phyloP scores from a whole-genome alignment of 306 rosid species.

The Castanea sativa region DNA sequence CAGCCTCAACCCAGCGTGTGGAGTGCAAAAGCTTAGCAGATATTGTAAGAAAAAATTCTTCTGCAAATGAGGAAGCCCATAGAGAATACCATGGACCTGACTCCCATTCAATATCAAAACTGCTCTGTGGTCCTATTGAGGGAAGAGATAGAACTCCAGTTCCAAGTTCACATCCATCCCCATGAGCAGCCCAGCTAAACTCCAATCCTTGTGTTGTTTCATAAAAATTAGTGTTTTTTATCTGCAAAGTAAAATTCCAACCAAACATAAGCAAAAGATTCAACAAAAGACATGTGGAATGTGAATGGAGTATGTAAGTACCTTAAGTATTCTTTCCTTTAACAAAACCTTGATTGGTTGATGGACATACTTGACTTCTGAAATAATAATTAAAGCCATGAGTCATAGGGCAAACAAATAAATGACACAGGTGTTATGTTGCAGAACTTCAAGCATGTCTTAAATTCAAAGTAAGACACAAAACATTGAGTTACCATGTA shows the following conservation, averaged over 20 bases:
- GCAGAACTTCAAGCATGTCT: not conserved
- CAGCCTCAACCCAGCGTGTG: constrained; percentile 79
- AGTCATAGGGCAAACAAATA: not conserved
- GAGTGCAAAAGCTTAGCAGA: constrained; percentile 62
- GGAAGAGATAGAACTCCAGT: constrained; percentile 61
- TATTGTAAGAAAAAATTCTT: constrained; percentile 60
- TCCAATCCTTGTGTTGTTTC: constrained; percentile 75
- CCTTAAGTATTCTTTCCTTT: constrained; percentile 58
- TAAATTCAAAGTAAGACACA: not conserved
- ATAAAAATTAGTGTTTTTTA: constrained; percentile 66
- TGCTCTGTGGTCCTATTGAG: constrained; percentile 62
- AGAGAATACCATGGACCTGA: constrained; percentile 75
- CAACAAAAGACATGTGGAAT: constrained; percentile 11
- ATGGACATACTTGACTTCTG: constrained; percentile 87
- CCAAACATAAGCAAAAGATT: constrained; percentile 7
- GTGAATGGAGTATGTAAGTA: constrained; percentile 17
- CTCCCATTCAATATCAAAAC: constrained; percentile 48
- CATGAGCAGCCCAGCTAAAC: constrained; percentile 74
- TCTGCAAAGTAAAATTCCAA: constrained; percentile 44
- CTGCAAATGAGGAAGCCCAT: constrained; percentile 56
- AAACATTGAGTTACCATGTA: constrained; percentile 56
- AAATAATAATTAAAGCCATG: constrained; percentile 29
- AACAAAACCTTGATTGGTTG: constrained; percentile 82
- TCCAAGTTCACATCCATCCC: constrained; percentile 72
- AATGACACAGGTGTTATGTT: not conserved